Evolutionary conservation across 257 asterid genomes (phyloP).

Genomic region (Anisodus acutangulus): DNA sequence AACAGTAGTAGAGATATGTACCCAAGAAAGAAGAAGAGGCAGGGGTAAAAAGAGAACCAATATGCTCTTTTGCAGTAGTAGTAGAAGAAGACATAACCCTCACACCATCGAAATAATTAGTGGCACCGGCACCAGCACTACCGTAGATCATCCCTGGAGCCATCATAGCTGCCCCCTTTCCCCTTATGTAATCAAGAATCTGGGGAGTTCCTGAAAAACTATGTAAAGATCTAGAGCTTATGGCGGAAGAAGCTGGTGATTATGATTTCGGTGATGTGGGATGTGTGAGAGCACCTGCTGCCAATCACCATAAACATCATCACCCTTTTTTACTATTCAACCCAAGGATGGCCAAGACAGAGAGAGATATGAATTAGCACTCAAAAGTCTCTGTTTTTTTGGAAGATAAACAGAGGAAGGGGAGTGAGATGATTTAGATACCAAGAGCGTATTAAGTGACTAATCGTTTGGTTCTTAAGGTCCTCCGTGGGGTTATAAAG

Average conservation of each 20-base stretch:
- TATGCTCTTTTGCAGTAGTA: constrained; percentile 37
- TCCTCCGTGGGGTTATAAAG: background rate
- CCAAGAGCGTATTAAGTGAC: background rate
- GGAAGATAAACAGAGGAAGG: background rate
- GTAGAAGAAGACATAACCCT: constrained; percentile 35
- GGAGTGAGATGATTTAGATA: background rate
- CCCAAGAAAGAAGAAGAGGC: constrained; percentile 54
- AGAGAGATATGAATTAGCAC: background rate
- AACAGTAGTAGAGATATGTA: background rate
- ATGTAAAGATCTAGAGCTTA: constrained; percentile 41
- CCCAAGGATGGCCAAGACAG: background rate
- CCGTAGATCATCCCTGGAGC: constrained; percentile 45
- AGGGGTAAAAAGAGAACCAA: constrained; percentile 46
- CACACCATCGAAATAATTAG: constrained; percentile 32
- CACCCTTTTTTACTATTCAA: constrained; percentile 17
- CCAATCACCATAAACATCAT: constrained; percentile 52
- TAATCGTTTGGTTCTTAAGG: background rate
- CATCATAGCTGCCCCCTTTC: constrained; percentile 46
- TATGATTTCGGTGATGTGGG: constrained; percentile 71
- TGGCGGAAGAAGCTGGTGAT: constrained; percentile 87
- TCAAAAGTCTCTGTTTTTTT: background rate
- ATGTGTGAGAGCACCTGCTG: constrained; percentile 68
- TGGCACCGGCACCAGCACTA: constrained; percentile 35
- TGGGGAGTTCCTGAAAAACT: background rate
- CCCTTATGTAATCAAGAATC: constrained; percentile 21